Conservation (phyloP, 176 grass and related monocot genomes). For the Dactylis glomerata region DNA sequence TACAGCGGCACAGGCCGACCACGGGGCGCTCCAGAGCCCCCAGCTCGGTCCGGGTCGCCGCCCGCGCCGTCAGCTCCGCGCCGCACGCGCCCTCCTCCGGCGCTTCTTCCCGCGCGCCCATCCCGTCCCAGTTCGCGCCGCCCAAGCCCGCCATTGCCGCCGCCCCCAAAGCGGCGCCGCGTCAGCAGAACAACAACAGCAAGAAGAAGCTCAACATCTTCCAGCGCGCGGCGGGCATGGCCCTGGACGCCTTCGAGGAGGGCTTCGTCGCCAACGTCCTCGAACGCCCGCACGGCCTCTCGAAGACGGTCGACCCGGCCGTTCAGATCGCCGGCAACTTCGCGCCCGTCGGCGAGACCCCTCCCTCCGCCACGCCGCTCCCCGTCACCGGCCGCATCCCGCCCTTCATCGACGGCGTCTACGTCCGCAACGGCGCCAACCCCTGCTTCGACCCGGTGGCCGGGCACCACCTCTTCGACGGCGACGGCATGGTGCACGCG, state of each 20-base stretch:
- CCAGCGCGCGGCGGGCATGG: conserved; percentile 52
- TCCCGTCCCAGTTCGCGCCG: not conserved
- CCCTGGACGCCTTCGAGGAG: conserved; percentile 72
- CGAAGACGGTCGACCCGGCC: conserved; percentile 61
- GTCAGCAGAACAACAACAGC: no score
- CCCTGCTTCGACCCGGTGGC: conserved; percentile 75
- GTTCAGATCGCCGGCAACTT: conserved; percentile 92
- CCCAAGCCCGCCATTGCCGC: conserved; percentile 33
- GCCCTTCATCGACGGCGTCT: conserved; percentile 70
- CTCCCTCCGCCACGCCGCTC: conserved; percentile 35
- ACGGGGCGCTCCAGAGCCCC: not conserved
- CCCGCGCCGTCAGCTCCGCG: conserved; percentile 31
- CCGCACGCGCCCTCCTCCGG: conserved; percentile 11
- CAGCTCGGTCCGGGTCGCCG: conserved; percentile 27
- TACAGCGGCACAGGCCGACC: conserved; percentile 19
- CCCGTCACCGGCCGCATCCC: conserved; percentile 59
- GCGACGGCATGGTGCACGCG: conserved; percentile 93
- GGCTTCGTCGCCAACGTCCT: conserved; percentile 55
- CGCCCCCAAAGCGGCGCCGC: not conserved
- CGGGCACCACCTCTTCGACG: conserved; percentile 93
- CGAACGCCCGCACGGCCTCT: conserved; percentile 59
- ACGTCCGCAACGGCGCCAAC: conserved; percentile 91
- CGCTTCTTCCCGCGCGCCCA: not conserved
- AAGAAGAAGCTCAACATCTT: conserved; percentile 36
- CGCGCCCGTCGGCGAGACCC: conserved; percentile 58